A percentile compares a stretch with the other conserved stretches of the same genome.
These are phyloP conservation scores for Clathrospora elynae DNA, from an alignment of 2,329 filamentous ascomycete genomes.

Conservation along the genomic window DNA sequence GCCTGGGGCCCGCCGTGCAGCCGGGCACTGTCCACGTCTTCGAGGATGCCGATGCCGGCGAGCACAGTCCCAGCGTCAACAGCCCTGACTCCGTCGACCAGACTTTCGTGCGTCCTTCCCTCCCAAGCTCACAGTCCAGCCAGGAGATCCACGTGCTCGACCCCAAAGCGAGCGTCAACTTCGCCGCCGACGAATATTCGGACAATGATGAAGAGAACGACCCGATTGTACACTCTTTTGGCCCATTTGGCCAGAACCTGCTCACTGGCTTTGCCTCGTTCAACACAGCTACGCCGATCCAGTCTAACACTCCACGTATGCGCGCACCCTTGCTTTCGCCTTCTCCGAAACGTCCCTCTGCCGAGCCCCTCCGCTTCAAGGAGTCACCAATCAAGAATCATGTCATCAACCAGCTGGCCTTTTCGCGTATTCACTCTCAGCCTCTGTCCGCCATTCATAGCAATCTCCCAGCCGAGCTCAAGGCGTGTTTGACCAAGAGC, in stretches of 20 bases:
- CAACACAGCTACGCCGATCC: slow-evolving; percentile 64
- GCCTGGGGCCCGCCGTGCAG: slow-evolving; percentile 41
- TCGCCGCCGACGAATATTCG: slow-evolving; percentile 66
- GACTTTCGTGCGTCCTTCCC: slow-evolving; percentile 39
- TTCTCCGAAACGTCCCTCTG: slow-evolving; percentile 38
- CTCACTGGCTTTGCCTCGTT: slow-evolving; percentile 82
- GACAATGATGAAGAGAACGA: slow-evolving; percentile 90
- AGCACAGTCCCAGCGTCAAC: slow-evolving; percentile 27
- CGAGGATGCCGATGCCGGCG: slow-evolving; percentile 46
- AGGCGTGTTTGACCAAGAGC: slow-evolving; percentile 41
- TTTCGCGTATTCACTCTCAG: slow-evolving; percentile 87
- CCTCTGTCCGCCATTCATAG: slow-evolving; percentile 87
- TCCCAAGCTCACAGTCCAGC: slow-evolving; percentile 30
- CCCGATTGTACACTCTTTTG: slow-evolving; percentile 88
- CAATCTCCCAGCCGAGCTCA: slow-evolving; percentile 73
- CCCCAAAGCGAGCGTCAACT: slow-evolving; percentile 35
- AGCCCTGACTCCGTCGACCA: slow-evolving; percentile 33
- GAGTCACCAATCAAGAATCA: slow-evolving; percentile 72
- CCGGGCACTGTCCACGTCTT: slow-evolving; percentile 43
- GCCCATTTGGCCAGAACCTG: slow-evolving; percentile 84
- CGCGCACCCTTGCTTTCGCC: slow-evolving; percentile 36
- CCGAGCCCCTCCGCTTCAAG: slow-evolving; percentile 39
- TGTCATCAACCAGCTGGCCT: slow-evolving; percentile 92
- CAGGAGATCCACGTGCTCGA: slow-evolving; percentile 22
- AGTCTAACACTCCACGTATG: slow-evolving; percentile 36